Evolutionary conservation across 768 basidiomycete genomes (phyloP), one percentile per base, ranked within the genome.

Genomic region (Pleurotus cornucopiae): DNA sequence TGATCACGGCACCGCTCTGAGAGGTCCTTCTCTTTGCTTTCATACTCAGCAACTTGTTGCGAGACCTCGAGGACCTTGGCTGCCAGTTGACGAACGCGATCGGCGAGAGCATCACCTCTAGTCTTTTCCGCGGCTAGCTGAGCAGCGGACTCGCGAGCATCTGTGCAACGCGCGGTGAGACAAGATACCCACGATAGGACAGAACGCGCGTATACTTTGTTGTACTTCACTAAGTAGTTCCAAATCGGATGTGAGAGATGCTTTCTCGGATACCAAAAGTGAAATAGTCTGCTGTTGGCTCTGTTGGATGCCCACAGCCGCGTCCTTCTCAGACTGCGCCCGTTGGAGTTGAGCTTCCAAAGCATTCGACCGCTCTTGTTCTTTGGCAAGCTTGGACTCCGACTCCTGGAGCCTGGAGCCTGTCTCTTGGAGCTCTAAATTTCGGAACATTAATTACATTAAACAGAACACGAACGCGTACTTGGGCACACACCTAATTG

Each of bases 271-370:
- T 16, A 92, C 89, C 12, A 94, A 75, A n/a, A 88, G 67, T 46
- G 86, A 76, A 56, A 94, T 89, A 0, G 88, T 89, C 62, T 85
- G 85, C 58, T 83, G 84, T 61, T 88, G 86, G 62, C 79, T 85
- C 61, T 80, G 76, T 23, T 38, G 34, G 11, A n/a, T 53, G 14
- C 51, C 20, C 40, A 73, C 65, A 23, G 64, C 58, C 1, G 61
- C 59, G 51, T 74, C 74, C 45, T 68, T 71, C 54, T 76, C 71
- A 7, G 59, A 57, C 49, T 67, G 63, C 26, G 70, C 62, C 49
- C 66, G 64, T 14, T 67, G 60, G 55, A 72, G 63, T 46, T 65
- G 68, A 25, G 65, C 65, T 46, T 71, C 60, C 30, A 75, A 61
- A 38, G 64, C 62, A 58, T 70, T 61, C 16, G 67, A 64, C 34